phyloP scores from a whole-genome alignment of 345 rosid species.

The Salix udensis region DNA sequence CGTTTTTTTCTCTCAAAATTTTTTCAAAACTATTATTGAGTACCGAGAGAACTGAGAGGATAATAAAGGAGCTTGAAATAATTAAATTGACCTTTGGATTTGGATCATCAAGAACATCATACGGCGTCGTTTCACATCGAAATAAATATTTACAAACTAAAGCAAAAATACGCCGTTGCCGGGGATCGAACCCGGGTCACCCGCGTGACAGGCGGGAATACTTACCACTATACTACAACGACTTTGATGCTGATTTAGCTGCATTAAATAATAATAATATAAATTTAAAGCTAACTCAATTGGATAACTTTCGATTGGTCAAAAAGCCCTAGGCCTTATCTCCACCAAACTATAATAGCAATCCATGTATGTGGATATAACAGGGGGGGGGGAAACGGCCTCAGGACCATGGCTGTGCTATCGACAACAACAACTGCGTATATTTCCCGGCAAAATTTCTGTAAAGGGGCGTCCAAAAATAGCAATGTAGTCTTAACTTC shows the following conservation, averaged over 20 bases:
- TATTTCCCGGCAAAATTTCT: constrained; percentile 9
- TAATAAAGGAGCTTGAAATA: not conserved
- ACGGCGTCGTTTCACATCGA: not conserved
- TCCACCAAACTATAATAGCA: not conserved
- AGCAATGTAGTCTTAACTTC: constrained; percentile 4
- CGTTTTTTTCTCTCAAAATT: not conserved
- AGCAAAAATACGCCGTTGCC: constrained; percentile 32
- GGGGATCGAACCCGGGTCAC: constrained; percentile 96
- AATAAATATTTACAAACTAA: not conserved
- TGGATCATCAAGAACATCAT: not conserved
- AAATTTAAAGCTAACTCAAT: rapidly evolving
- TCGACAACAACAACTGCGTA: constrained; percentile 23
- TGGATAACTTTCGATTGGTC: constrained; percentile 19
- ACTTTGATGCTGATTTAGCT: constrained; percentile 1
- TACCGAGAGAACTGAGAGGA: not conserved
- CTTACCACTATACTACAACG: constrained; percentile 92
- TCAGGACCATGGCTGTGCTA: constrained; percentile 28
- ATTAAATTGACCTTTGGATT: not conserved
- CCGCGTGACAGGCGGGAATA: constrained; percentile 91
- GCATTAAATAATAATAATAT: too few relatives aligned
- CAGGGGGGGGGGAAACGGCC: not conserved
- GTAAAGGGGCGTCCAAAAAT: not conserved
- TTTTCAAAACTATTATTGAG: not conserved
- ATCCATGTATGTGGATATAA: not conserved
- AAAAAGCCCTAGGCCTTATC: constrained; percentile 1